These are phyloP conservation scores for Gyromitra esculenta DNA, from an alignment of 2,329 filamentous ascomycete species.

Conservation along the genomic window DNA sequence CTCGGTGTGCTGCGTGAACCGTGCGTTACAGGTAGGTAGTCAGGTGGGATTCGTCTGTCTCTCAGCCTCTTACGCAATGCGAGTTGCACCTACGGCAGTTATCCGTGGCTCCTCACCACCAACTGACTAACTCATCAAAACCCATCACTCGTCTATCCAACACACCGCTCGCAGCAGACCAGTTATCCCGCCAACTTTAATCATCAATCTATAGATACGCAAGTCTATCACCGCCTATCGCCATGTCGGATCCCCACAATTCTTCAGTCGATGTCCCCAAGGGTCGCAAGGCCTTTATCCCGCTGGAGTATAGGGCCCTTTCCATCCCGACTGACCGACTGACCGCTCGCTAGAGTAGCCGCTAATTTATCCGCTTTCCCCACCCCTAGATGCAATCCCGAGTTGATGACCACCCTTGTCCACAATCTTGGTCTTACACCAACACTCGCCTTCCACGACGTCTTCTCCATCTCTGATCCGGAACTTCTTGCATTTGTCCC, in stretches of 20 bases:
- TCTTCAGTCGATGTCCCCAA: slow-evolving; percentile 25
- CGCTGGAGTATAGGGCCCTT: slow-evolving; percentile 44
- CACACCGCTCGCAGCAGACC: slow-evolving; percentile 8
- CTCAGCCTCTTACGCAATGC: slow-evolving; percentile 53
- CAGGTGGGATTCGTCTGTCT: slow-evolving; percentile 43
- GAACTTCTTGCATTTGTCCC: slow-evolving; percentile 87
- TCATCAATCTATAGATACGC: slow-evolving; percentile 6
- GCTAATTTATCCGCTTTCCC: slow-evolving; percentile 58
- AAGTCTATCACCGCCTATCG: slow-evolving; percentile 29
- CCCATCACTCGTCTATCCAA: slow-evolving; percentile 11
- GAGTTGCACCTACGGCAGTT: slow-evolving; percentile 28
- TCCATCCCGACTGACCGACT: slow-evolving; percentile 20
- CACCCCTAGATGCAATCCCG: slow-evolving; percentile 70
- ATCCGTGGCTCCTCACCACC: slow-evolving; percentile 20
- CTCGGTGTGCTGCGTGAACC: slow-evolving; percentile 49
- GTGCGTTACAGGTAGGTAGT: slow-evolving; percentile 34
- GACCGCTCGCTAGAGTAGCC: slow-evolving; percentile 15
- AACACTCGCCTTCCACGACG: slow-evolving; percentile 84
- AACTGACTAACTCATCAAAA: slow-evolving; percentile 13
- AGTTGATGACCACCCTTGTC: slow-evolving; percentile 84
- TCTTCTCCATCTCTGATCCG: slow-evolving; percentile 88
- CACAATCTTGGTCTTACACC: slow-evolving; percentile 83
- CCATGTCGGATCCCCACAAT: slow-evolving; percentile 39
- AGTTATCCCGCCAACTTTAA: slow-evolving; percentile 11
- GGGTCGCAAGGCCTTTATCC: slow-evolving; percentile 52